These are phyloP conservation scores for Rauvolfia tetraphylla DNA, from an alignment of 257 asterid species.

Conservation along the genomic window DNA sequence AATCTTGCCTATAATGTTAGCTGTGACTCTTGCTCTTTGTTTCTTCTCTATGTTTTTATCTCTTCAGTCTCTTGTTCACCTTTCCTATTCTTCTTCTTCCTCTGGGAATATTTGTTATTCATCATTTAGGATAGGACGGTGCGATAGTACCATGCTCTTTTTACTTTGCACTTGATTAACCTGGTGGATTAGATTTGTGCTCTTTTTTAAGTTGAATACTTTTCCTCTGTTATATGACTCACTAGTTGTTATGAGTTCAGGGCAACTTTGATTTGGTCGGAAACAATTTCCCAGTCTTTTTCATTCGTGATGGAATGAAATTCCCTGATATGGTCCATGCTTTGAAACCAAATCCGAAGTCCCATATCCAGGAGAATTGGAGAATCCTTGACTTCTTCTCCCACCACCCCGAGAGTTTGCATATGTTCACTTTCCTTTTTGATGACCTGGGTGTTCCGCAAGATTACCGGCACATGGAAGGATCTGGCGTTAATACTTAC, in stretches of 20 bases:
- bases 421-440: conserved; percentile 78
- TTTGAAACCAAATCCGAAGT: conserved; percentile 86
- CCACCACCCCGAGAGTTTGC: conserved; percentile 88
- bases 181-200: background rate
- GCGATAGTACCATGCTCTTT: background rate
- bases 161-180: background rate
- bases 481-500: conserved; percentile 88
- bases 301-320: conserved; percentile 91
- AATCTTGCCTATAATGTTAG: background rate
- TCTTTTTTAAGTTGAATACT: too few species aligned
- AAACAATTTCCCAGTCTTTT: conserved; percentile 93
- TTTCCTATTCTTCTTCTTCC: background rate
- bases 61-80: background rate
- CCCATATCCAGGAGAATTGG: conserved; percentile 97
- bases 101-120: background rate
- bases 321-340: conserved; percentile 93
- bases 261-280: conserved; percentile 97
- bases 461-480: conserved; percentile 97
- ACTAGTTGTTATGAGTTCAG: conserved; percentile 32
- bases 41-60: background rate
- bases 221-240: conserved; percentile 4
- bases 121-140: background rate
- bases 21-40: background rate
- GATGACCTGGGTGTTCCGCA: conserved; percentile 92
- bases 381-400: conserved; percentile 89